A percentile compares a stretch with the other conserved stretches of the same genome.
phyloP scores from a whole-genome alignment of 257 asterid genomes.

The Petrea volubilis region DNA sequence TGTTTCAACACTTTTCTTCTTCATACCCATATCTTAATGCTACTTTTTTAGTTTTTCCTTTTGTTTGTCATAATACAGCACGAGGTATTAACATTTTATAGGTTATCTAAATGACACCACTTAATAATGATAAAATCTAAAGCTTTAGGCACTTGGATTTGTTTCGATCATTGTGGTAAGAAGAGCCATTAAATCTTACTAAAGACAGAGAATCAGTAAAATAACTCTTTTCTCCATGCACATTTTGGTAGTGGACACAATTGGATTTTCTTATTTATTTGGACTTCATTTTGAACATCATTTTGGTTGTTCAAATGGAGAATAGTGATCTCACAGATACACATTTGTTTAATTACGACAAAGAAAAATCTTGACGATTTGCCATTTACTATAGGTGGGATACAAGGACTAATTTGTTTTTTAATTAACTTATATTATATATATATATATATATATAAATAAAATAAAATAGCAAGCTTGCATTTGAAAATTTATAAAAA shows the following conservation, averaged over 20 bases:
- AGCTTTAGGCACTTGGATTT: not conserved
- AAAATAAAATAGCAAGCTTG: no score
- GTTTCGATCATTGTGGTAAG: not conserved
- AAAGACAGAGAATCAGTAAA: slow-evolving; percentile 1
- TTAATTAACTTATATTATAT: no score
- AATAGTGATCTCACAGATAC: not conserved
- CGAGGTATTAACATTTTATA: not conserved
- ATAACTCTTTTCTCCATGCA: not conserved
- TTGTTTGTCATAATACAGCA: not conserved
- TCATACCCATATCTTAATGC: not conserved
- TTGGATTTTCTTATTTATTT: not conserved
- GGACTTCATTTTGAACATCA: no score
- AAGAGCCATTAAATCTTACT: not conserved
- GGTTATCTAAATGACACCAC: not conserved
- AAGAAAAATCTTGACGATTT: not conserved
- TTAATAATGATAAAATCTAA: not conserved
- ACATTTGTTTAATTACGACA: not conserved
- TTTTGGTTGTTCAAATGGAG: not conserved
- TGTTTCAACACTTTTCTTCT: not conserved
- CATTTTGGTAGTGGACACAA: not conserved
- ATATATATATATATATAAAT: no score
- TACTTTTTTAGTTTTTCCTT: not conserved
- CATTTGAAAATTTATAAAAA: no score
- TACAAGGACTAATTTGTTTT: not conserved
- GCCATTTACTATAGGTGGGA: not conserved